Conservation (phyloP, 1,139 yeast species). For the Hyphopichia khmerensis region DNA sequence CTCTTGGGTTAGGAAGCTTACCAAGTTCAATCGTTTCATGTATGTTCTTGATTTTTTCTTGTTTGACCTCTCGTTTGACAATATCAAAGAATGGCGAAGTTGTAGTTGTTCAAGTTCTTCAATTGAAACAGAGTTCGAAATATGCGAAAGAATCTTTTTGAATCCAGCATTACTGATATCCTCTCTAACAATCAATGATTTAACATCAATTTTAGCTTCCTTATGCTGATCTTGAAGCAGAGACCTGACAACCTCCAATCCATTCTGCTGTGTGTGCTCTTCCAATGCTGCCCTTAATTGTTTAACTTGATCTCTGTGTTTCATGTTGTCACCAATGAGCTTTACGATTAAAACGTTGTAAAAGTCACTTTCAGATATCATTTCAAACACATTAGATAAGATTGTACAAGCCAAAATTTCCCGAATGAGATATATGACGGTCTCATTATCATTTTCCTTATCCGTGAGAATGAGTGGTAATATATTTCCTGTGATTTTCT, state of each 20-base stretch:
- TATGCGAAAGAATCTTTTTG: slow-evolving; percentile 38
- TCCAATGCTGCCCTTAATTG: slow-evolving; percentile 70
- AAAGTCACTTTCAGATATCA: slow-evolving; percentile 72
- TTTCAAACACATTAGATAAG: slow-evolving; percentile 47
- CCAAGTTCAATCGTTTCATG: slow-evolving; percentile 11
- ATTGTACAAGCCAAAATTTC: slow-evolving; percentile 62
- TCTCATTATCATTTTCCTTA: slow-evolving; percentile 49
- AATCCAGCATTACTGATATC: slow-evolving; percentile 35
- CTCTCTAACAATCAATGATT: slow-evolving; percentile 14
- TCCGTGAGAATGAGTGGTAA: slow-evolving; percentile 52
- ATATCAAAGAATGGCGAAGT: slow-evolving; percentile 17
- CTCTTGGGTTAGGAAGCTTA: slow-evolving; percentile 11
- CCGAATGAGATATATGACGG: slow-evolving; percentile 50
- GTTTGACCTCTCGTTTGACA: slow-evolving; percentile 3
- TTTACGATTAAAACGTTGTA: slow-evolving; percentile 67
- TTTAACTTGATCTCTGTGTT: slow-evolving; percentile 75
- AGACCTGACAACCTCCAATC: too few species aligned
- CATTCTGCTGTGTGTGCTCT: slow-evolving; percentile 45
- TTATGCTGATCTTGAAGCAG: not conserved
- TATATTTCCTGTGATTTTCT: slow-evolving; percentile 40
- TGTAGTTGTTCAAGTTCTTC: slow-evolving; percentile 24
- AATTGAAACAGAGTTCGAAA: slow-evolving; percentile 13
- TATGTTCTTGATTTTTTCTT: not conserved
- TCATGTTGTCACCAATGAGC: slow-evolving; percentile 62
- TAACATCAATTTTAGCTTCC: not conserved